Percentiles rank a stretch among this genome's conserved stretches.
Evolutionary conservation across 805 yeast genomes (phyloP).

Genomic region (Hemisphaericaspora nanyangensis): DNA sequence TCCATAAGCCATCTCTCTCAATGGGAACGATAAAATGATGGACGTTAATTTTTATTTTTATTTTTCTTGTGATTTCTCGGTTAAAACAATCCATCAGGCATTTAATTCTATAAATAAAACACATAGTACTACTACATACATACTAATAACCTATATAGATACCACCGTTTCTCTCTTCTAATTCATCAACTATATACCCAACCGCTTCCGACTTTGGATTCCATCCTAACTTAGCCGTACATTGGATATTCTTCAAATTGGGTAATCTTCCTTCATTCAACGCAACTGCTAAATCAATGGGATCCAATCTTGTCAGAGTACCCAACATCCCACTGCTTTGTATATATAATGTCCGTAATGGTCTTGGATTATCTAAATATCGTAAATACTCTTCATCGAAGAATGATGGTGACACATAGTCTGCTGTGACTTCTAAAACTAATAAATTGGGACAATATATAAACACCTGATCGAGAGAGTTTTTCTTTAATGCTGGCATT

Average conservation of each 20-base stretch:
- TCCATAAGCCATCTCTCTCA: not conserved
- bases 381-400: slow-evolving; percentile 33
- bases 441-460: slow-evolving; percentile 70
- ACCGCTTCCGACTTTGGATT: slow-evolving; percentile 45
- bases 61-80: not conserved
- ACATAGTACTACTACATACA: not conserved
- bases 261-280: slow-evolving; percentile 77
- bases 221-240: slow-evolving; percentile 87
- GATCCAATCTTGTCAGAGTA: slow-evolving; percentile 75
- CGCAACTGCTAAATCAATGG: slow-evolving; percentile 85
- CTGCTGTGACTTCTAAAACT: slow-evolving; percentile 69
- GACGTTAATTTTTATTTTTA: not conserved
- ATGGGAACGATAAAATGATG: not conserved
- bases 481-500: slow-evolving; percentile 71
- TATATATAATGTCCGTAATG: slow-evolving; percentile 60
- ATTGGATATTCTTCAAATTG: slow-evolving; percentile 53
- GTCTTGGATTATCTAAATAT: slow-evolving; percentile 28
- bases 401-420: slow-evolving; percentile 55
- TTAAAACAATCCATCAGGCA: too few relatives aligned
- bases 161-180: slow-evolving; percentile 79
- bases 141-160: slow-evolving; percentile 45
- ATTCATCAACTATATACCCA: slow-evolving; percentile 52
- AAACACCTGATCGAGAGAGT: slow-evolving; percentile 71
- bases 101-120: not conserved
- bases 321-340: slow-evolving; percentile 88